Conservation (phyloP, 2,329 filamentous ascomycete species). For the Colletotrichum tanaceti region DNA sequence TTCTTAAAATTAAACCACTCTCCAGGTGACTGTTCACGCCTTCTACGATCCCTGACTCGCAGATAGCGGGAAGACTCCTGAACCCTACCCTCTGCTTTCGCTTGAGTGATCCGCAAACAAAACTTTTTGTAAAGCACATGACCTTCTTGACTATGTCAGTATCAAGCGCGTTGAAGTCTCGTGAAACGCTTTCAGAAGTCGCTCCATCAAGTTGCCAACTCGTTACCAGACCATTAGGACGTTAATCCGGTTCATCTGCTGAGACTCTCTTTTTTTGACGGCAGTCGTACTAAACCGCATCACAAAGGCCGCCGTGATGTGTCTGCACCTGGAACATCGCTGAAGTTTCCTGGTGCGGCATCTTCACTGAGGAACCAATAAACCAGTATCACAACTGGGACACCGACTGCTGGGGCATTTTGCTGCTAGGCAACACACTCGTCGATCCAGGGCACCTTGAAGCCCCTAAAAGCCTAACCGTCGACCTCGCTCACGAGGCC, state of each 20-base stretch:
- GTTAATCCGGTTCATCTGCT: slow-evolving; percentile 53
- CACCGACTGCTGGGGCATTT: slow-evolving; percentile 57
- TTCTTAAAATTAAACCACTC: not conserved
- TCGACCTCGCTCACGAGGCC: slow-evolving; percentile 62
- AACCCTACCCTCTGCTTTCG: not conserved
- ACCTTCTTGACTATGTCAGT: not conserved
- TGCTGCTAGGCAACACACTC: slow-evolving; percentile 73
- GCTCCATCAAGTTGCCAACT: not conserved
- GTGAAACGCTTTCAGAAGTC: not conserved
- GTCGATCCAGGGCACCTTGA: slow-evolving; percentile 70
- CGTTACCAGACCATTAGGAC: not conserved
- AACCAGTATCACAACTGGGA: slow-evolving; percentile 66
- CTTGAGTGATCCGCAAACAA: not conserved
- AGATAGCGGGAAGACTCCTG: not conserved
- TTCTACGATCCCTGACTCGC: not conserved
- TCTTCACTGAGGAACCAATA: slow-evolving; percentile 53
- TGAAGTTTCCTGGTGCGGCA: slow-evolving; percentile 60
- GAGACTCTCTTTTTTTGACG: slow-evolving; percentile 61
- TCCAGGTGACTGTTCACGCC: not conserved
- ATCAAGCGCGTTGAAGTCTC: not conserved
- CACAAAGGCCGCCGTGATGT: slow-evolving; percentile 74
- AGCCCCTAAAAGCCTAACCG: slow-evolving; percentile 65
- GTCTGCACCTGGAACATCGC: slow-evolving; percentile 70
- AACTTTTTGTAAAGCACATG: not conserved
- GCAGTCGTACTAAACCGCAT: slow-evolving; percentile 72